These are phyloP conservation scores for Zymoseptoria brevis DNA, from an alignment of 2,329 filamentous ascomycete genomes.

Conservation along the genomic window DNA sequence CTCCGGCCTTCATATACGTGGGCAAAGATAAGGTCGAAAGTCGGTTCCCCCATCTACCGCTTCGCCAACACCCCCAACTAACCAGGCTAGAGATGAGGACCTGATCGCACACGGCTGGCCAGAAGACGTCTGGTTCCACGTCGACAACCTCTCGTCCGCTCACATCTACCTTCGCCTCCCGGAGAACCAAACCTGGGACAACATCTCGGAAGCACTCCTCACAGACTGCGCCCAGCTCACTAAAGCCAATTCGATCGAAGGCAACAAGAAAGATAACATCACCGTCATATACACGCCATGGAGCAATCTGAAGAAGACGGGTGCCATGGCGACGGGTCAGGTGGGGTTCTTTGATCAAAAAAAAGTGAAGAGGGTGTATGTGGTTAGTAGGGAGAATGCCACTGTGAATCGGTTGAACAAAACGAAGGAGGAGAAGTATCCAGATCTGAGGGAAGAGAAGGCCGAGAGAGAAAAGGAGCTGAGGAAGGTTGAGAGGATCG, in stretches of 20 bases:
- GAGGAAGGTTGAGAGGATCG: conserved; percentile 61
- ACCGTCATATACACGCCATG: conserved; percentile 96
- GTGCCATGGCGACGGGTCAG: conserved; percentile 90
- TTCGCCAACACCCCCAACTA: conserved; percentile 16
- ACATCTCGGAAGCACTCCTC: conserved; percentile 65
- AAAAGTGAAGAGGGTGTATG: conserved; percentile 74
- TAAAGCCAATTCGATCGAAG: conserved; percentile 98
- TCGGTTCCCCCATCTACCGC: conserved; percentile 40
- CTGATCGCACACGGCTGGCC: conserved; percentile 91
- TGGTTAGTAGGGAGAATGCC: conserved; percentile 72
- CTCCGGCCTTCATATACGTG: conserved; percentile 83
- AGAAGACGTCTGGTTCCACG: conserved; percentile 98
- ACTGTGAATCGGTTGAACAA: conserved; percentile 98
- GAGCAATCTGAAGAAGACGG: conserved; percentile 92
- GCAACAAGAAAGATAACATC: conserved; percentile 98
- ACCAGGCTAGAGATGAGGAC: conserved; percentile 68
- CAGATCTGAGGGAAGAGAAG: conserved; percentile 73
- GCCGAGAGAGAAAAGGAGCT: conserved; percentile 67
- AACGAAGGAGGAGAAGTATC: conserved; percentile 81
- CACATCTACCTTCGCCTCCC: conserved; percentile 85
- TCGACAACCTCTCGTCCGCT: conserved; percentile 91
- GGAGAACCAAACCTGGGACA: conserved; percentile 75
- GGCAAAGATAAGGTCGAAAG: conserved; percentile 99
- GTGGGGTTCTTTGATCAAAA: conserved; percentile 88
- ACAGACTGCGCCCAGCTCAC: conserved; percentile 92